Percentiles rank a stretch among this genome's conserved stretches.
Conservation (phyloP, 495 filamentous ascomycete genomes). For the Podospora bellae-mahoneyi region DNA sequence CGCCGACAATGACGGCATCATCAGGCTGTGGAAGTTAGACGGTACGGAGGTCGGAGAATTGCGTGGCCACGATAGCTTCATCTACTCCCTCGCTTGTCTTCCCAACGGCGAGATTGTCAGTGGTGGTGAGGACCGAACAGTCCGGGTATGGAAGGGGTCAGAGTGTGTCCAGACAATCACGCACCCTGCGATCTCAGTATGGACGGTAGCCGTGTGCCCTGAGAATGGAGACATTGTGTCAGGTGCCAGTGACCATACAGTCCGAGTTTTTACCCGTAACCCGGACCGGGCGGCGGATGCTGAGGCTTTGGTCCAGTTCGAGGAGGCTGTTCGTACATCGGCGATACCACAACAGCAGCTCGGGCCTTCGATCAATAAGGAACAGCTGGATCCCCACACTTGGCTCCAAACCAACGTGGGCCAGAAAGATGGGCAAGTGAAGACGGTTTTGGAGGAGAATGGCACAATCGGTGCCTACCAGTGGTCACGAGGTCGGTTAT, state of each 20-base stretch:
- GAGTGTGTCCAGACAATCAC: slow-evolving; percentile 94
- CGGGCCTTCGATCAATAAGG: slow-evolving; percentile 71
- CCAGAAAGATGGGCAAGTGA: slow-evolving; percentile 88
- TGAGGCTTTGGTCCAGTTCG: slow-evolving; percentile 61
- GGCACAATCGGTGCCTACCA: slow-evolving; percentile 76
- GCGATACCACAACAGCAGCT: slow-evolving; percentile 82
- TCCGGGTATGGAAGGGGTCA: slow-evolving; percentile 77
- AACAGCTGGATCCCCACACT: slow-evolving; percentile 79
- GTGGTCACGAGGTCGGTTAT: slow-evolving; percentile 59
- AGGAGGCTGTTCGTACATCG: slow-evolving; percentile 74
- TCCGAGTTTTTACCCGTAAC: slow-evolving; percentile 78
- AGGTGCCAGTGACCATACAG: slow-evolving; percentile 84
- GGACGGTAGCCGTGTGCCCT: slow-evolving; percentile 76
- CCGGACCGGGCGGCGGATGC: slow-evolving; percentile 64
- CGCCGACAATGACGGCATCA: slow-evolving; percentile 81
- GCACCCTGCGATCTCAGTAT: slow-evolving; percentile 95
- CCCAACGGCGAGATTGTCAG: slow-evolving; percentile 87
- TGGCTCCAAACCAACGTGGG: slow-evolving; percentile 77
- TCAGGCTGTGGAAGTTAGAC: slow-evolving; percentile 77
- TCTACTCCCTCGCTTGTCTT: slow-evolving; percentile 77
- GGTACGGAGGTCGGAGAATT: slow-evolving; percentile 71
- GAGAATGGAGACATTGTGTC: slow-evolving; percentile 88
- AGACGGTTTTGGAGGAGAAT: slow-evolving; percentile 79
- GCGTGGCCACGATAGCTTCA: slow-evolving; percentile 89
- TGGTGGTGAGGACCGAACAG: slow-evolving; percentile 88